These are phyloP conservation scores for Trichoderma sp. DNA, from an alignment of 2,329 filamentous ascomycete genomes.

Conservation along the genomic window DNA sequence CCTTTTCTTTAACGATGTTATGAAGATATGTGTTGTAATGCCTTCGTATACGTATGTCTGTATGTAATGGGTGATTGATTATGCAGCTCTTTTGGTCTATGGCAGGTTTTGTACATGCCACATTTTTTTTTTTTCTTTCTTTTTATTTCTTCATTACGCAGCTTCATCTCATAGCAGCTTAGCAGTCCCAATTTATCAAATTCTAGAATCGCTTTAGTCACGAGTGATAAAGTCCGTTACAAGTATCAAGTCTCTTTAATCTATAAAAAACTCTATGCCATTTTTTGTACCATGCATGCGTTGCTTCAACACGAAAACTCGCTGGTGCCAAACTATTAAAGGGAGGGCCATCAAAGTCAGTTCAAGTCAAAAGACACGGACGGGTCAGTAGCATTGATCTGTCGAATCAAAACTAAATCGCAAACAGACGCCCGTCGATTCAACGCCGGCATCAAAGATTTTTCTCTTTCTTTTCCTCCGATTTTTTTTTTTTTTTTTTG, in stretches of 20 bases:
- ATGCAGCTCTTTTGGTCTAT: too few relatives aligned
- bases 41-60: background rate
- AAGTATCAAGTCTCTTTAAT: background rate
- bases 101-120: too few relatives aligned
- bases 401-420: background rate
- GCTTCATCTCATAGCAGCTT: too few relatives aligned
- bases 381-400: background rate
- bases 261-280: background rate
- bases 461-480: background rate
- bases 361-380: background rate
- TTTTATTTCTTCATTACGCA: too few relatives aligned
- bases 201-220: too few relatives aligned
- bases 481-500: too few relatives aligned
- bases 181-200: too few relatives aligned
- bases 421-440: background rate
- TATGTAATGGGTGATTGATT: too few relatives aligned
- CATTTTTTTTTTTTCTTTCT: too few relatives aligned
- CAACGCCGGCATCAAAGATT: background rate
- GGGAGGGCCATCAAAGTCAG: background rate
- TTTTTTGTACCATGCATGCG: background rate
- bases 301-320: background rate
- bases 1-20: background rate
- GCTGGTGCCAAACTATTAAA: background rate
- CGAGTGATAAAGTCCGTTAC: too few relatives aligned
- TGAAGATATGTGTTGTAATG: background rate